Base-by-base conservation (phyloP, 768 basidiomycete genomes). In the Phaeotremella fagi region DNA sequence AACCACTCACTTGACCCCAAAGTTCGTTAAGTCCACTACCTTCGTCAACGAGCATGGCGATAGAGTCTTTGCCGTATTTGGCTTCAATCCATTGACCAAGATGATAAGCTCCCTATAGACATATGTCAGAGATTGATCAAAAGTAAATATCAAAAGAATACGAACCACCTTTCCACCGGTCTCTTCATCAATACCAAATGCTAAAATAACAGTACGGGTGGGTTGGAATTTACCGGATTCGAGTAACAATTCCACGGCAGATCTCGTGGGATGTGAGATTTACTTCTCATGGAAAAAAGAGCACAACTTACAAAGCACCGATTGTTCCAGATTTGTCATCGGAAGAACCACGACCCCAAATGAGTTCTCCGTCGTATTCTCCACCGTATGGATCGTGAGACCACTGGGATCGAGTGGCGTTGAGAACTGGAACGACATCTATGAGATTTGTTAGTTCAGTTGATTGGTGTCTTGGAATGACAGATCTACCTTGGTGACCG, bases 321-420 rank as follows among this genome's bases (percentile, higher is more conserved):
- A 73, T 70, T 3, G 64, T 43, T 12, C 67, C 64, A 14, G 66
- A 61, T 54, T 74, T 74, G 54, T 72, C 68, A 52, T 74, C 72
- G 14, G 42, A 45, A n/a, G 57, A 33, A 2, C 67, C 71, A 60
- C 72, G 52, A n/a, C 73, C 73, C 71, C 71, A 74, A 44, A 74
- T 68, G 16, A 38, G 22, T 23, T 22, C 45, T 1, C 59, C 64
- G 31, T 72, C 67, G 45, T 58, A 70, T 45, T 64, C 57, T 9
- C 63, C 66, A 7, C 61, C 55, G 49, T 60, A 70, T 6, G 64
- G 68, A 38, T 63, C 68, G 50, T 71, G 63, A 1, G 54, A 50
- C 68, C 68, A 70, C 12, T 55, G 28, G 2, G 51, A 59, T 27
- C 57, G 45, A 12, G 70, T 71, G 14, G 63, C 59, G 18, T 51